phyloP scores from a whole-genome alignment of 208 protist species.

The Tritrichomonas musculus region DNA sequence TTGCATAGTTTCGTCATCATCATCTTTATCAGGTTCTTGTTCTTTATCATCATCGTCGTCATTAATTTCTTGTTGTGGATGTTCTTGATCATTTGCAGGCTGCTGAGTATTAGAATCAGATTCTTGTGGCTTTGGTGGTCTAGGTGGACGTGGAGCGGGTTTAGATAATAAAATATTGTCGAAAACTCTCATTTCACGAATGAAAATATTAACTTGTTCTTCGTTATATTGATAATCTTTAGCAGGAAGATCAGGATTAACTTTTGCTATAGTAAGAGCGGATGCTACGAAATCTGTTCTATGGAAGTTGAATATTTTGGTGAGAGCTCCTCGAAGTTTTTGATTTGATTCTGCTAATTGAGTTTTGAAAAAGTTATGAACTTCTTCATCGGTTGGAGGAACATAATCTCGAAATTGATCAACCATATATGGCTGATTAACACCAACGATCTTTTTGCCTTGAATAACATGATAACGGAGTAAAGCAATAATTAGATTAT shows the following conservation, averaged over 20 bases:
- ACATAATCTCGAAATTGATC: background rate
- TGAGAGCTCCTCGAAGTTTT: background rate
- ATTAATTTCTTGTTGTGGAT: background rate
- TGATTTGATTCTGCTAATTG: background rate
- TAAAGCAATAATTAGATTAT: background rate
- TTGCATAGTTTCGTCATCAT: no score
- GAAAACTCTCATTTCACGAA: background rate
- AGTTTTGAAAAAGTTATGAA: constrained; percentile 1
- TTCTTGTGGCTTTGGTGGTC: background rate
- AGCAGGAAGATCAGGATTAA: background rate
- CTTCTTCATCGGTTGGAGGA: background rate
- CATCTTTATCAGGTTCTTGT: no score
- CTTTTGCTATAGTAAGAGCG: background rate
- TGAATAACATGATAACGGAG: background rate
- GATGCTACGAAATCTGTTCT: background rate
- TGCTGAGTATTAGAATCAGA: no score
- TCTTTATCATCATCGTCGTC: no score
- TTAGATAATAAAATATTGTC: background rate
- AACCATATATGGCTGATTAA: constrained; percentile 22
- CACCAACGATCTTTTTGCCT: background rate
- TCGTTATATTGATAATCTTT: background rate
- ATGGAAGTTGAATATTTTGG: background rate
- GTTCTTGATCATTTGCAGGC: background rate
- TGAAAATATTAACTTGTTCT: background rate
- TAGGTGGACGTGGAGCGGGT: background rate